Conservation (phyloP, 2,329 filamentous ascomycete species). For the Fusarium sp. region DNA sequence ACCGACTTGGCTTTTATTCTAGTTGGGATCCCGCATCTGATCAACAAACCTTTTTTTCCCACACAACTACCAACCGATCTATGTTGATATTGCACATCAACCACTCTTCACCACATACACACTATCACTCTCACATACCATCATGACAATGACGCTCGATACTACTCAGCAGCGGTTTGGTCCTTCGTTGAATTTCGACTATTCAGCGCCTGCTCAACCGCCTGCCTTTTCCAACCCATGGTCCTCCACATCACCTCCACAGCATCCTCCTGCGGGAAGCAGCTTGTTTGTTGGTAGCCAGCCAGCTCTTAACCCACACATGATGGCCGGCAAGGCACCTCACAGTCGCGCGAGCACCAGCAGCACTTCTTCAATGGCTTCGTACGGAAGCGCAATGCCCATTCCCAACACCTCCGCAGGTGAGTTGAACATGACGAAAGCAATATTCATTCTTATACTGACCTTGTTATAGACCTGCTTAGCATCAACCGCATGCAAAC, state of each 20-base stretch:
- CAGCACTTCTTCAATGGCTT: conserved; percentile 72
- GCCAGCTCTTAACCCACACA: conserved; percentile 67
- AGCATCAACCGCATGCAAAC: conserved; percentile 74
- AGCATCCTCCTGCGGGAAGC: conserved; percentile 65
- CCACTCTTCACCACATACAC: conserved; percentile 19
- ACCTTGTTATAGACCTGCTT: conserved; percentile 79
- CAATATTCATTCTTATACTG: conserved; percentile 58
- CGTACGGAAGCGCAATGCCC: conserved; percentile 77
- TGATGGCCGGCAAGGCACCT: conserved; percentile 62
- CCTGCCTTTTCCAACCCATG: conserved; percentile 93
- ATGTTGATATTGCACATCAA: conserved; percentile 45
- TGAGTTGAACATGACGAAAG: conserved; percentile 52
- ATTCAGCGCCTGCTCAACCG: conserved; percentile 65
- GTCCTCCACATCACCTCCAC: conserved; percentile 68
- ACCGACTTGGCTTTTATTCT: conserved; percentile 62
- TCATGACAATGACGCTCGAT: conserved; percentile 97
- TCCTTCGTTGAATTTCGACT: conserved; percentile 82
- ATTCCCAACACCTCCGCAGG: conserved; percentile 81
- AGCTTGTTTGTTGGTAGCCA: conserved; percentile 74
- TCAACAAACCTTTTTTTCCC: conserved; percentile 59
- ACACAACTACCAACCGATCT: conserved; percentile 42
- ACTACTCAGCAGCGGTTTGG: conserved; percentile 86
- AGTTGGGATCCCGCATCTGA: conserved; percentile 65
- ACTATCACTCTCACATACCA: conserved; percentile 51
- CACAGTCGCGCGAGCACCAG: conserved; percentile 69